Percentiles rank a stretch among this genome's conserved stretches.
Conservation (phyloP, 2,329 filamentous ascomycete species). For the Penicillium sp. region DNA sequence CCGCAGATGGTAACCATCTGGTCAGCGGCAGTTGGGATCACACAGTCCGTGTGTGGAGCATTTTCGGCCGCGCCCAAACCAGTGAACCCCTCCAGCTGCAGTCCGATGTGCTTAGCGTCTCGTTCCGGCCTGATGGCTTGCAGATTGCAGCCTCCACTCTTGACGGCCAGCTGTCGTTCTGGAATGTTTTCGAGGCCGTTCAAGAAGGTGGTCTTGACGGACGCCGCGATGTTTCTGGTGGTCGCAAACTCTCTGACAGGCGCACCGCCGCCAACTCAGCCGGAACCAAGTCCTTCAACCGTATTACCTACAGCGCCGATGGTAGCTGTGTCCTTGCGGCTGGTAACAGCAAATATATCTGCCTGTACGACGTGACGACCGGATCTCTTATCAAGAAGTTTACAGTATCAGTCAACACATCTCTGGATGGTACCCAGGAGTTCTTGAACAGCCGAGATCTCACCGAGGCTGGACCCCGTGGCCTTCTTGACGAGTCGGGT, state of each 20-base stretch:
- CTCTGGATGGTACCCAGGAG: conserved; percentile 92
- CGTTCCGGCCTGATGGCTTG: conserved; percentile 84
- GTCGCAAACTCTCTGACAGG: conserved; percentile 83
- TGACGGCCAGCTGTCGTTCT: conserved; percentile 93
- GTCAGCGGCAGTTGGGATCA: conserved; percentile 96
- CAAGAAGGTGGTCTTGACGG: conserved; percentile 87
- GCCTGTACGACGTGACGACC: conserved; percentile 90
- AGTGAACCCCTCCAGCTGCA: conserved; percentile 92
- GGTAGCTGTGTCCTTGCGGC: conserved; percentile 86
- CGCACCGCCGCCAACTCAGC: conserved; percentile 87
- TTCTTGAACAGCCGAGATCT: conserved; percentile 91
- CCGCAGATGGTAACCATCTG: conserved; percentile 78
- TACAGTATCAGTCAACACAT: conserved; percentile 94
- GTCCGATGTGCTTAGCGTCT: conserved; percentile 83
- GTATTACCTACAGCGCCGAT: conserved; percentile 88
- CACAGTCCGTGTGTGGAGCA: conserved; percentile 93
- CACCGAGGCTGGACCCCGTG: conserved; percentile 84
- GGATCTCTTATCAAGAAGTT: conserved; percentile 93
- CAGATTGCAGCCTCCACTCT: conserved; percentile 91
- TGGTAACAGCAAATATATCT: conserved; percentile 98
- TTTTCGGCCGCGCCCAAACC: conserved; percentile 91
- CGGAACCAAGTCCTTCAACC: conserved; percentile 86
- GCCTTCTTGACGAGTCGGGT: conserved; percentile 81
- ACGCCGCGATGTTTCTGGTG: conserved; percentile 87
- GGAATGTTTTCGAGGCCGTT: conserved; percentile 84